Base-by-base conservation (phyloP, 2,329 filamentous ascomycete genomes). In the Sarocladiaceae sp. region DNA sequence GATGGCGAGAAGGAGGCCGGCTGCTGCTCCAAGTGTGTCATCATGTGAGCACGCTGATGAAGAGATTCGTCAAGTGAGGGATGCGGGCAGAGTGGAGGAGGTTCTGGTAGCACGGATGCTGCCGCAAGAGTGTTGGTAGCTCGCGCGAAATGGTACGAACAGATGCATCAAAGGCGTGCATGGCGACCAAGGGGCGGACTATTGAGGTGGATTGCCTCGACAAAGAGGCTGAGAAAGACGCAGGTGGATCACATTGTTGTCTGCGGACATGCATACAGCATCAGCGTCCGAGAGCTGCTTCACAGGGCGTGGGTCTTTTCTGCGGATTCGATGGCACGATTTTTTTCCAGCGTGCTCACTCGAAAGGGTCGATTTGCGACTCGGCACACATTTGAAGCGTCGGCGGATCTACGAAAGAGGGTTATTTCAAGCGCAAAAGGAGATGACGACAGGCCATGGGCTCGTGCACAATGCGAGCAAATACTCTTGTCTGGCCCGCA, bases 11-110 rank as follows among this genome's bases (percentile, higher is more conserved):
- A 79, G 62, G 82, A 86, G 66, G 76, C 81, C 37, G 88, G 90
- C 59, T 96, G 92, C 80, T 96, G 91, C 74, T 77, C 82, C 62
- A 89, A 88, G 72, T 96, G 91, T 72, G 79, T 89, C 67, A 80
- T 96, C 67, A 96, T 96, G 91, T 94, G 83, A 83, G 56, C 54
- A 55, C 37, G 15, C 15, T 4, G 23, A 8, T 18, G 15, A 15
- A 22, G n/a, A 51, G 25, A 15, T 37, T 13, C 25, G 22, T 29
- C 36, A 31, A 13, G 20, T 18, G 5, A 26, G n/a, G 22, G 28
- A 31, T 25, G 26, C 4, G 44, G 29, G 15, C 10, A 33, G 55
- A 25, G 49, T 46, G 54, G 48, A 53, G 51, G 54, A 42, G 36
- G 53, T 8, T 26, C 4, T 22, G 20, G 40, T 40, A n/a, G 28